These are phyloP conservation scores for Suillus decipiens DNA, from an alignment of 768 basidiomycete species.

Conservation along the genomic window DNA sequence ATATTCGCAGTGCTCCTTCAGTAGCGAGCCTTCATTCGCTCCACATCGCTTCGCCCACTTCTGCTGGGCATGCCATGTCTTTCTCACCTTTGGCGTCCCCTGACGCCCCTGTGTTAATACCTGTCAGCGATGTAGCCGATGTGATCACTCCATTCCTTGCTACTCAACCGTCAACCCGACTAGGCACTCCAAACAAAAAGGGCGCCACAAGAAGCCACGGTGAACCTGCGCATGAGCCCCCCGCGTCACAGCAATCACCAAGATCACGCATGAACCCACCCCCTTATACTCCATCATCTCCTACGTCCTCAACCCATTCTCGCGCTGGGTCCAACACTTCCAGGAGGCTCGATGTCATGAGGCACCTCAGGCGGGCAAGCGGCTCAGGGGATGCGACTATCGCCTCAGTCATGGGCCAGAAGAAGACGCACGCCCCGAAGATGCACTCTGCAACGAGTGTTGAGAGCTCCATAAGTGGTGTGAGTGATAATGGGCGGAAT, in stretches of 20 bases:
- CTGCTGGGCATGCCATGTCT: constrained; percentile 1
- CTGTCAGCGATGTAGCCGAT: constrained; percentile 21
- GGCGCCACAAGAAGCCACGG: constrained; percentile 8
- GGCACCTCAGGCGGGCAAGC: constrained; percentile 1
- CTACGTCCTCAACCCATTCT: not conserved
- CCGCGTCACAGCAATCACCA: constrained; percentile 8
- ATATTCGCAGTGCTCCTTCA: constrained; percentile 15
- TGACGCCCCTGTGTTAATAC: not conserved
- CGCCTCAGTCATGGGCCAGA: constrained; percentile 10
- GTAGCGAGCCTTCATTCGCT: constrained; percentile 13
- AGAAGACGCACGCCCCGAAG: not conserved
- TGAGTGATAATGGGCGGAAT: not conserved
- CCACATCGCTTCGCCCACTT: constrained; percentile 7
- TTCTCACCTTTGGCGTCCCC: not conserved
- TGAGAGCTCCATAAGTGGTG: not conserved
- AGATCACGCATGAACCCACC: constrained; percentile 30
- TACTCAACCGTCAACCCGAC: constrained; percentile 9
- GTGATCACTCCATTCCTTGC: constrained; percentile 27
- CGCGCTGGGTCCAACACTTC: not conserved
- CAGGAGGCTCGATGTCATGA: constrained; percentile 10
- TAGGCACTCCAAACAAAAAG: constrained; percentile 4
- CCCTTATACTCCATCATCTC: constrained; percentile 21
- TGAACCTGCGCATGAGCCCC: constrained; percentile 8
- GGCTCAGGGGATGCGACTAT: constrained; percentile 18
- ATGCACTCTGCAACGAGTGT: not conserved